Evolutionary conservation across 768 basidiomycete genomes (phyloP).

Genomic region (Coprinopsis sp.): DNA sequence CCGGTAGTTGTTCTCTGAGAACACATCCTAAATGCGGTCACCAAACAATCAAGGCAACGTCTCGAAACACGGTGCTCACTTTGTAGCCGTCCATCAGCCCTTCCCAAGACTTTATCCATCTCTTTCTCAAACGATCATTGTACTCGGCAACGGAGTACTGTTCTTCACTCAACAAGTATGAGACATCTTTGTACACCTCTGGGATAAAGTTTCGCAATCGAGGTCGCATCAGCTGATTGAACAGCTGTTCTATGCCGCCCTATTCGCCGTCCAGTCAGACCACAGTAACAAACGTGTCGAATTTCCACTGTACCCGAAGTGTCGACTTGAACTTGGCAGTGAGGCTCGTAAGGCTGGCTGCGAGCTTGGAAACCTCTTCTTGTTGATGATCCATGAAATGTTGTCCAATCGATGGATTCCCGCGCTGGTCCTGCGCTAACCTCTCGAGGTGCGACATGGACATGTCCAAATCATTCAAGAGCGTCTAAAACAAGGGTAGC

Average conservation of each 20-base stretch:
- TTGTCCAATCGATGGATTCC: conserved; percentile 53
- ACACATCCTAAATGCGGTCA: conserved; percentile 55
- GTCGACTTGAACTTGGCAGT: conserved; percentile 64
- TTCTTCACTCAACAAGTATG: conserved; percentile 88
- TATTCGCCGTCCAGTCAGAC: too few species aligned
- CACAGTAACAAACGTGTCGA: too few species aligned
- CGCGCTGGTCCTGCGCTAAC: conserved; percentile 60
- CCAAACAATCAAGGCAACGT: conserved; percentile 4
- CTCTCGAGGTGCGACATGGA: conserved; percentile 88
- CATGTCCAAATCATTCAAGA: conserved; percentile 91
- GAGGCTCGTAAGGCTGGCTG: conserved; percentile 50
- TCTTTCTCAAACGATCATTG: conserved; percentile 80
- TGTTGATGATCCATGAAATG: conserved; percentile 63
- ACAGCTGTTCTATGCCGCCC: conserved; percentile 88
- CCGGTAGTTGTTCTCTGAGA: conserved; percentile 87
- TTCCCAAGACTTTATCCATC: conserved; percentile 90
- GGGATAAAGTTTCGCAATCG: conserved; percentile 76
- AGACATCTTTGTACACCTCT: conserved; percentile 88
- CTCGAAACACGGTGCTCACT: conserved; percentile 36
- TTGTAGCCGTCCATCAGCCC: conserved; percentile 81
- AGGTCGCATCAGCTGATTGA: conserved; percentile 91
- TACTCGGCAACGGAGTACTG: conserved; percentile 78
- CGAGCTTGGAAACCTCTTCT: conserved; percentile 38
- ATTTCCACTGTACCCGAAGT: conserved; percentile 70
- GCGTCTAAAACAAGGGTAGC: conserved; percentile 46